Evolutionary conservation across 1,284 basidiomycete genomes (phyloP).

Genomic region (Calocybe gambosa): DNA sequence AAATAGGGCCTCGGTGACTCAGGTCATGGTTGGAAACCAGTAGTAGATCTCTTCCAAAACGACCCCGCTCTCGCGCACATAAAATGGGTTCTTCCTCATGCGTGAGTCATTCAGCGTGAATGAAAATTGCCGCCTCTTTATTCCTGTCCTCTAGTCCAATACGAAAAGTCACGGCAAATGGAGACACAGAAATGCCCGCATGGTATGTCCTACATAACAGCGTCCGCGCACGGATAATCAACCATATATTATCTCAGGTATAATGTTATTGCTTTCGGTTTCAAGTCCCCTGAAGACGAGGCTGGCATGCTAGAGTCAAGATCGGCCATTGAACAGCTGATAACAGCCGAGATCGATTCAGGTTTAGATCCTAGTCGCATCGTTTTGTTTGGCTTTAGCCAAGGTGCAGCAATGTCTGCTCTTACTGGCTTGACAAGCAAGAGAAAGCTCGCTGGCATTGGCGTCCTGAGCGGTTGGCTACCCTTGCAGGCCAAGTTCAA

Average conservation of each 20-base stretch:
- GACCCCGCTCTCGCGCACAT: slow-evolving; percentile 59
- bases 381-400: slow-evolving; percentile 86
- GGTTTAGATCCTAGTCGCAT: slow-evolving; percentile 65
- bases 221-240: neutral
- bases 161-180: slow-evolving; percentile 62
- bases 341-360: slow-evolving; percentile 67
- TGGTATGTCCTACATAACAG: slow-evolving; percentile 41
- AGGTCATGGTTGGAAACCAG: slow-evolving; percentile 72
- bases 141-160: slow-evolving; percentile 35
- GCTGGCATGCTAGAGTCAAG: slow-evolving; percentile 65
- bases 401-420: slow-evolving; percentile 76
- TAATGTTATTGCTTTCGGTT: slow-evolving; percentile 67
- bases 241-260: slow-evolving; percentile 45
- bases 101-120: slow-evolving; percentile 36
- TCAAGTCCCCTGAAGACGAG: slow-evolving; percentile 64
- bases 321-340: slow-evolving; percentile 60
- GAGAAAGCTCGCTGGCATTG: slow-evolving; percentile 68
- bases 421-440: slow-evolving; percentile 66
- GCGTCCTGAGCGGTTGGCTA: slow-evolving; percentile 73
- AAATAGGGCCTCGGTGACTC: slow-evolving; percentile 68
- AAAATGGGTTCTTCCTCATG: slow-evolving; percentile 81
- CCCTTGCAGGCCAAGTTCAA: slow-evolving; percentile 62
- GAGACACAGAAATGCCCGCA: slow-evolving; percentile 61
- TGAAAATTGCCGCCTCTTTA: neutral
- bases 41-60: slow-evolving; percentile 54